phyloP scores from a whole-genome alignment of 2,329 filamentous ascomycete species.

The Colletotrichum spaethianum region DNA sequence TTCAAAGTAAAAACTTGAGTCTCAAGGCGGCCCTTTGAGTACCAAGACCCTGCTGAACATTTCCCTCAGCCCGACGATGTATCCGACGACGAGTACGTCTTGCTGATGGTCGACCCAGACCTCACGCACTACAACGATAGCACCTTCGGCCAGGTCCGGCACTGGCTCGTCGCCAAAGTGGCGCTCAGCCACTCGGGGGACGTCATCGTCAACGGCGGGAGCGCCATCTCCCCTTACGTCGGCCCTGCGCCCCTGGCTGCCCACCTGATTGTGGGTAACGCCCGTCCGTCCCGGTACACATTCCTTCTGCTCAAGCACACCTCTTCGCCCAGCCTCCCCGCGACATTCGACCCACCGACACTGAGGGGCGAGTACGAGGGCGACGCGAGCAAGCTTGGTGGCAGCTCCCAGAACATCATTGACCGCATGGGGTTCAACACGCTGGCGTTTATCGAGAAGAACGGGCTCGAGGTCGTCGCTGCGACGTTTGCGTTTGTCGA shows the following conservation, averaged over 20 bases:
- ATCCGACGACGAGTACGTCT: neutral
- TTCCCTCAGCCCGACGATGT: neutral
- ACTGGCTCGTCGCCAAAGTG: slow-evolving; percentile 17
- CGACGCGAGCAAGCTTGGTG: neutral
- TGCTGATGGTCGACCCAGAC: slow-evolving; percentile 20
- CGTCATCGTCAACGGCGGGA: neutral
- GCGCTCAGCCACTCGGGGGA: slow-evolving; percentile 1
- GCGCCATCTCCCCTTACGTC: slow-evolving; percentile 17
- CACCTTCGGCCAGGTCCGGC: slow-evolving; percentile 17
- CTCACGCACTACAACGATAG: slow-evolving; percentile 18
- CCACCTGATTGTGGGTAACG: neutral
- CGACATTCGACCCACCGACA: slow-evolving; percentile 1
- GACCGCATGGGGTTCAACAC: slow-evolving; percentile 14
- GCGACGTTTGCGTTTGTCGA: slow-evolving; percentile 15
- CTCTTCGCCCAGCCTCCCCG: neutral
- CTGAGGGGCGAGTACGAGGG: slow-evolving; percentile 11
- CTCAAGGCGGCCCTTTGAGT: too few species aligned
- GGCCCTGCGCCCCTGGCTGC: slow-evolving; percentile 10
- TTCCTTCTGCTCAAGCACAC: slow-evolving; percentile 6
- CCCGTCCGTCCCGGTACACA: slow-evolving; percentile 9
- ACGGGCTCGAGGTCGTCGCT: slow-evolving; percentile 13
- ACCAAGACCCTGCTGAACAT: neutral
- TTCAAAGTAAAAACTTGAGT: neutral
- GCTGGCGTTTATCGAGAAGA: slow-evolving; percentile 2
- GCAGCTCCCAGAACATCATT: slow-evolving; percentile 3